Evolutionary conservation across 2,329 filamentous ascomycete species (phyloP).

Genomic region (Dissoconium aciculare): DNA sequence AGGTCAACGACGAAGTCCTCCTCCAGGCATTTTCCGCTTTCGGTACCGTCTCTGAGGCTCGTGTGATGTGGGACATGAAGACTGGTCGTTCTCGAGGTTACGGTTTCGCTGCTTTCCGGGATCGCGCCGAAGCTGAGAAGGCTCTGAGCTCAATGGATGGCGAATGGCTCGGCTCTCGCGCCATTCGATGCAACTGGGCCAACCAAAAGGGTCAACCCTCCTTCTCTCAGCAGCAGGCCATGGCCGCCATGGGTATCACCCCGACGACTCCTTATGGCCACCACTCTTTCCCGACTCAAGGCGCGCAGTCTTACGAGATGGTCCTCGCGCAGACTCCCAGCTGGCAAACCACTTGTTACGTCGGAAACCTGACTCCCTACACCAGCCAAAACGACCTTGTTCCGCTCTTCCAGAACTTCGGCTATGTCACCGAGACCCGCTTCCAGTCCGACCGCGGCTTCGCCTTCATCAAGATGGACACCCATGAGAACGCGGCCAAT

Average conservation of each 20-base stretch:
- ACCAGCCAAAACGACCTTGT: constrained; percentile 92
- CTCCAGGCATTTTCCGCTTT: constrained; percentile 91
- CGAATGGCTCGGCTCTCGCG: constrained; percentile 94
- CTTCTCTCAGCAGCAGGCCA: constrained; percentile 91
- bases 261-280: constrained; percentile 93
- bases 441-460: constrained; percentile 98
- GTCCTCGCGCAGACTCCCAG: constrained; percentile 85
- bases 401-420: constrained; percentile 97
- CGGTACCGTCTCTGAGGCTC: constrained; percentile 87
- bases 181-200: constrained; percentile 98
- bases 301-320: constrained; percentile 95
- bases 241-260: constrained; percentile 96
- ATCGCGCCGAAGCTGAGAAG: constrained; percentile 86
- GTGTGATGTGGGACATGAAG: constrained; percentile 99
- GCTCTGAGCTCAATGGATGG: constrained; percentile 96
- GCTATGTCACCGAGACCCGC: constrained; percentile 89
- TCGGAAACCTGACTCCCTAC: constrained; percentile 94
- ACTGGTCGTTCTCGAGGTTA: constrained; percentile 94
- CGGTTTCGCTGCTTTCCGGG: constrained; percentile 93
- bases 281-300: constrained; percentile 83
- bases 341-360: constrained; percentile 98
- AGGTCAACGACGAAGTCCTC: constrained; percentile 94
- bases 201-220: constrained; percentile 99
- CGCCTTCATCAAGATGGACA: constrained; percentile 98
- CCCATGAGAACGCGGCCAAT: constrained; percentile 94